Evolutionary conservation across 768 basidiomycete species (phyloP), one percentile per base, ranked within the genome.

Genomic region (Rhizopogon sp.): DNA sequence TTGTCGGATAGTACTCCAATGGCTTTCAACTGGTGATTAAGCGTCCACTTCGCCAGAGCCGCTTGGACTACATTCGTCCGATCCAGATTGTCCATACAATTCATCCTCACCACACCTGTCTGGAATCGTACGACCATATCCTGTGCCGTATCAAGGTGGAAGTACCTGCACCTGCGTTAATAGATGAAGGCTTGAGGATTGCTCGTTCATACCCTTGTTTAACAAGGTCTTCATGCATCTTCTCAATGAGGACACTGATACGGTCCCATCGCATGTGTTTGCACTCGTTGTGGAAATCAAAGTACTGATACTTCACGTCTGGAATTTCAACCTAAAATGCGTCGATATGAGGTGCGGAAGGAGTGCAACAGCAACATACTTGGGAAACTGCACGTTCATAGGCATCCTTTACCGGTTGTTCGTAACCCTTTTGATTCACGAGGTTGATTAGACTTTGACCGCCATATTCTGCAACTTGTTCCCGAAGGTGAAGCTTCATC

Each of bases 1-100:
- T 77, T 83, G 40, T 80, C 75, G 8, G 83, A 76, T 29, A 98
- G 69, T 6, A 98, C 80, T 5, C 88, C 90, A 16, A 88, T 69
- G 5, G 78, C 76, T 59, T 79, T 80, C 54, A 99, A 77, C 65
- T 98, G 96, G 50, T 77, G 73, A 56, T 84, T 87, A 43, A 98
- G 76, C 1, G 81, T 86, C 82, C 86, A 90, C 68, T 90, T 93
- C 14, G 90, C 97, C 47, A 98, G 70, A 11, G 95, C 82, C 16
- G 91, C 88, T 69, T 99, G 97, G 5, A 93, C 89, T 42, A 99
- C 96, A 69, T 98, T 98, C 44, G 97, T 99, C 49, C 97, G 83
- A 66, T 99, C 97, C 56, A 98, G 75, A 63, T 87, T 89, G 69
- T 98, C 96, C 97, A 97, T 97, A 71, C 97, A 98, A 68, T 98